Conservation (phyloP, 306 rosid genomes). For the Dicorynia guianensis region DNA sequence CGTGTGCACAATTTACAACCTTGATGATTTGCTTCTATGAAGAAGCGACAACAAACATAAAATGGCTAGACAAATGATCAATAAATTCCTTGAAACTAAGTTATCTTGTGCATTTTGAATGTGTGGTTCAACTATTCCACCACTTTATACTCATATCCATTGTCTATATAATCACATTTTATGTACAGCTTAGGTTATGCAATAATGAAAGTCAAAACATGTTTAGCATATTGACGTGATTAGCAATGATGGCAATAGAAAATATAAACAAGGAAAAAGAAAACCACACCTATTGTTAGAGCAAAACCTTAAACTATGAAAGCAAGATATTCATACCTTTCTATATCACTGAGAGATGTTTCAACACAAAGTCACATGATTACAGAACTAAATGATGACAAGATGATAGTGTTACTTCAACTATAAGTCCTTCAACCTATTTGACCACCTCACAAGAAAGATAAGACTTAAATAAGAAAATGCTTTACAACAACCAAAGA, state of each 20-base stretch:
- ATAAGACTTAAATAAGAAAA: constrained; percentile 15
- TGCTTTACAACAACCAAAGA: background rate
- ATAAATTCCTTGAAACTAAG: background rate
- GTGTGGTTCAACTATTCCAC: background rate
- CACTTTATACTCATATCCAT: background rate
- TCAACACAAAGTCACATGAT: constrained; percentile 76
- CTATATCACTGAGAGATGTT: constrained; percentile 77
- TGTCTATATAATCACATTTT: constrained; percentile 13
- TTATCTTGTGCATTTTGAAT: background rate
- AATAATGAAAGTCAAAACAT: constrained; percentile 26
- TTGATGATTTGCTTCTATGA: constrained; percentile 15
- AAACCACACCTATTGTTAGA: constrained; percentile 15
- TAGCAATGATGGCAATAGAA: background rate
- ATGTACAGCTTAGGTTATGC: background rate
- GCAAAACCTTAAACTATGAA: constrained; percentile 19
- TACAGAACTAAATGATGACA: constrained; percentile 87
- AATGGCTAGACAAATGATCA: background rate
- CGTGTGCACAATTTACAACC: constrained; percentile 12
- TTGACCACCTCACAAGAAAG: constrained; percentile 46
- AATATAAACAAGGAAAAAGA: background rate
- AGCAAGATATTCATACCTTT: constrained; percentile 64
- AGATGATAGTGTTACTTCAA: constrained; percentile 71
- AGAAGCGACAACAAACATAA: constrained; percentile 8
- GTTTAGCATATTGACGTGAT: background rate
- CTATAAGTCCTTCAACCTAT: constrained; percentile 90